Percentiles rank a stretch among this genome's conserved stretches.
These are phyloP conservation scores for Populus nigra DNA, from an alignment of 345 rosid species.

Conservation along the genomic window DNA sequence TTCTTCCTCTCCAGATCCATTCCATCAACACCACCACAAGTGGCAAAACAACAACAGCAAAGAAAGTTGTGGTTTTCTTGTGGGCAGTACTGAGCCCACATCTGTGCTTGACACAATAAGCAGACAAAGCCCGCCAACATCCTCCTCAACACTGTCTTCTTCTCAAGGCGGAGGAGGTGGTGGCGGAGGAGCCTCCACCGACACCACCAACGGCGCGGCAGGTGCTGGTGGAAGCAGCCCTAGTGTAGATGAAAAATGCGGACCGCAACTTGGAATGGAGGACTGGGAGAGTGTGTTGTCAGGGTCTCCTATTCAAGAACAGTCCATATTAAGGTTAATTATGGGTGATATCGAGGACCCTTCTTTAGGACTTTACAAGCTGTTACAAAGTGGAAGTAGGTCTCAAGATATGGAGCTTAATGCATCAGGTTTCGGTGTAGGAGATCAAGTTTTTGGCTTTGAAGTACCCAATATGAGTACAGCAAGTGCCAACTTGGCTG, in stretches of 20 bases:
- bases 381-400: conserved; percentile 43
- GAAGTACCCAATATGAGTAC: conserved; percentile 29
- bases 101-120: conserved; percentile 57
- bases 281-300: conserved; percentile 69
- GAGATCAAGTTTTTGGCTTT: conserved; percentile 59
- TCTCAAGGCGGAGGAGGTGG: conserved; percentile 50
- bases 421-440: conserved; percentile 52
- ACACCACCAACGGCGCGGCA: conserved; percentile 30
- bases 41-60: conserved; percentile 24
- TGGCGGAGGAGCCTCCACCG: conserved; percentile 41
- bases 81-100: conserved; percentile 53
- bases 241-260: conserved; percentile 53
- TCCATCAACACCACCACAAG: conserved; percentile 23
- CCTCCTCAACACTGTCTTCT: conserved; percentile 77
- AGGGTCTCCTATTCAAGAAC: conserved; percentile 60
- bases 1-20: conserved; percentile 25
- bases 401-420: conserved; percentile 41
- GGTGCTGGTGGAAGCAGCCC: conserved; percentile 31
- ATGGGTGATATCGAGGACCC: conserved; percentile 74
- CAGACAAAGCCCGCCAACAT: conserved; percentile 56
- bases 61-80: conserved; percentile 39
- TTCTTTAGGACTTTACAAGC: conserved; percentile 51
- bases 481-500: conserved; percentile 17
- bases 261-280: conserved; percentile 40
- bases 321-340: conserved; percentile 60